Conservation (phyloP, 2,329 filamentous ascomycete genomes). For the Penicillium freii region DNA sequence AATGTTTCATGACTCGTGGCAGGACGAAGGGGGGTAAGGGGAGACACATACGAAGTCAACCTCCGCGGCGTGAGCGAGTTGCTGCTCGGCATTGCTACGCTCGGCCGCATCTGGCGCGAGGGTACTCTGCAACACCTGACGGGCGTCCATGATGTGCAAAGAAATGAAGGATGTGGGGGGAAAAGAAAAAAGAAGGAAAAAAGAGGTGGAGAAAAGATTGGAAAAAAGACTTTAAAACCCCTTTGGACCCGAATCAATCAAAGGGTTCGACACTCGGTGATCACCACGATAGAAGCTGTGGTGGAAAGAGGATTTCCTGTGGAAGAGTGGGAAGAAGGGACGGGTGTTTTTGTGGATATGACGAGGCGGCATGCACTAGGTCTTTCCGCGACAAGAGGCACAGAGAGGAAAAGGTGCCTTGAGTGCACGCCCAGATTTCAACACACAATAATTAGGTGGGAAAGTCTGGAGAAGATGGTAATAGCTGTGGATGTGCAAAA, state of each 20-base stretch:
- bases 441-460: slow-evolving; percentile 10
- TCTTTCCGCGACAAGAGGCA: slow-evolving; percentile 31
- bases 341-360: slow-evolving; percentile 43
- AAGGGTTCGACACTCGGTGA: slow-evolving; percentile 15
- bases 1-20: slow-evolving; percentile 13
- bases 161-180: slow-evolving; percentile 22
- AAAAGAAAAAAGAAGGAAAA: slow-evolving; percentile 17
- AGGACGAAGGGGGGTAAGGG: slow-evolving; percentile 30
- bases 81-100: slow-evolving; percentile 88
- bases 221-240: slow-evolving; percentile 19
- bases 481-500: slow-evolving; percentile 11
- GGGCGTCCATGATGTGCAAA: slow-evolving; percentile 80
- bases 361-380: slow-evolving; percentile 39
- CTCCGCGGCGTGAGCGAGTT: slow-evolving; percentile 88
- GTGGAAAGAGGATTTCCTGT: slow-evolving; percentile 19
- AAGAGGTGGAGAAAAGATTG: slow-evolving; percentile 21
- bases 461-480: slow-evolving; percentile 4
- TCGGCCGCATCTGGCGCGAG: slow-evolving; percentile 87
- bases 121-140: slow-evolving; percentile 95
- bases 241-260: slow-evolving; percentile 18
- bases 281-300: slow-evolving; percentile 21
- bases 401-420: slow-evolving; percentile 32
- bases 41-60: slow-evolving; percentile 79
- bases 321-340: slow-evolving; percentile 28
- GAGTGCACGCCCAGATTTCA: slow-evolving; percentile 22